Evolutionary conservation across 352 stramenopile species (phyloP), one percentile per base, ranked within the genome.

Genomic region (Pythium apleroticum): DNA sequence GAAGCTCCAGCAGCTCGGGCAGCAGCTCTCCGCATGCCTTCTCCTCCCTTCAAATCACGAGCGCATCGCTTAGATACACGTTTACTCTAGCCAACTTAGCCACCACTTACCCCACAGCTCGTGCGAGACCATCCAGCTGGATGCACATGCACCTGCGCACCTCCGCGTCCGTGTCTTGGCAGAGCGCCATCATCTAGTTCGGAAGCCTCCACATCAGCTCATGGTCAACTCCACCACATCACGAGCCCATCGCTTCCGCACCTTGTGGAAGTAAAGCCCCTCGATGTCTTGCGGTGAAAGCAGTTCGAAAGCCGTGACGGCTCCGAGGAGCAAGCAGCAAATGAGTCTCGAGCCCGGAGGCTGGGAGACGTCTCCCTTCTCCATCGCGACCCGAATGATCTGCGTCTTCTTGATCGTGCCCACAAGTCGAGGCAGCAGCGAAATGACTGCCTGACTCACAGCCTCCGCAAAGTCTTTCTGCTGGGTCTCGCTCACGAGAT

Each of bases 61-160:
- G 4, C 37, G 20, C 30, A 30, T 43, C 30, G 19, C 17, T 45
- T 11, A 28, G 15, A 3, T n/a, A 28, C 31, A 14, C 30, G 5
- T 9, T 33, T 9, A 33, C 30, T 5, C n/a, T n/a, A n/a, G n/a
- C n/a, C n/a, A n/a, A n/a, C n/a, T n/a, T n/a, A n/a, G n/a, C n/a
- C n/a, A n/a, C 22, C 6, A 50, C 72, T 10, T 71, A 94, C 86
- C 86, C 78, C 12, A 94, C 74, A 45, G 84, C 80, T 25, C 86
- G 69, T 27, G 84, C 86, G 4, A 94, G 63, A 0, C 77, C 82
- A 60, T 94, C 86, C 14, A 94, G 62, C 57, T 94, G 86, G 57
- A 94, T 80, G 53, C 86, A 93, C 86, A 94, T 94, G 61, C 80
- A 93, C 59, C 74, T 86, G 25, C 86, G 84, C 27, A 94, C 81